These are phyloP conservation scores for Hippophae rhamnoides DNA, from an alignment of 306 rosid genomes.

Conservation along the genomic window DNA sequence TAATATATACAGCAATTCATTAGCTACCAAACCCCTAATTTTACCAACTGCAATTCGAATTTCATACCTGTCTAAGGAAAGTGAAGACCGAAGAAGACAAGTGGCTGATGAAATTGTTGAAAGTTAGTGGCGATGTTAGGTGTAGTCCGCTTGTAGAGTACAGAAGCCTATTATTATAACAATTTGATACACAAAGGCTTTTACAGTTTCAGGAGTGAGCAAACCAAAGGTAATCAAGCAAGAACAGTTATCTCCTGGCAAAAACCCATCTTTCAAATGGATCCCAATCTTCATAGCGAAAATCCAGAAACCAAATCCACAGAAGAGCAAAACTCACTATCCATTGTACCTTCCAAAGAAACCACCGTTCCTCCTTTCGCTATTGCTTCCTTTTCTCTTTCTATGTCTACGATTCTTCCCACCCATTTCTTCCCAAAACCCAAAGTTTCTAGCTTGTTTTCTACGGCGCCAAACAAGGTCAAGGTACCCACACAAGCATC, in stretches of 20 bases:
- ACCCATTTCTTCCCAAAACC: conserved; percentile 41
- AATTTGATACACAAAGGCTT: too few relatives aligned
- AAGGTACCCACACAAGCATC: conserved; percentile 79
- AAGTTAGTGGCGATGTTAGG: too few relatives aligned
- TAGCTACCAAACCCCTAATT: too few relatives aligned
- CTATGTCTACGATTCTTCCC: conserved; percentile 49
- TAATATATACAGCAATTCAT: too few relatives aligned
- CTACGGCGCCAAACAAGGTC: conserved; percentile 43
- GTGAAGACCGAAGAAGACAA: too few relatives aligned
- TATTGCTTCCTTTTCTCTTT: conserved; percentile 55
- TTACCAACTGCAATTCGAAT: too few relatives aligned
- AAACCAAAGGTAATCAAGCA: background rate
- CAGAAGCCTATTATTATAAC: too few relatives aligned
- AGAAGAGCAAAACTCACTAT: conserved; percentile 33
- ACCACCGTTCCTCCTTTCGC: conserved; percentile 29
- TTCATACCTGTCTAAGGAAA: too few relatives aligned
- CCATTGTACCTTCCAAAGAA: conserved; percentile 11
- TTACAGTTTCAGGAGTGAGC: too few relatives aligned
- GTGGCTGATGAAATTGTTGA: too few relatives aligned
- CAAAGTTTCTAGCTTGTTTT: conserved; percentile 33
- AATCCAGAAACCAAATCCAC: conserved; percentile 29
- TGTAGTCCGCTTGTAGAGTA: too few relatives aligned
- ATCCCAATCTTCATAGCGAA: conserved; percentile 20
- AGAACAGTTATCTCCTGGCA: conserved; percentile 15
- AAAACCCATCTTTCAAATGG: conserved; percentile 26